These are phyloP conservation scores for Sequoiadendron giganteum DNA, from an alignment of 75 land plant species.

Conservation along the genomic window DNA sequence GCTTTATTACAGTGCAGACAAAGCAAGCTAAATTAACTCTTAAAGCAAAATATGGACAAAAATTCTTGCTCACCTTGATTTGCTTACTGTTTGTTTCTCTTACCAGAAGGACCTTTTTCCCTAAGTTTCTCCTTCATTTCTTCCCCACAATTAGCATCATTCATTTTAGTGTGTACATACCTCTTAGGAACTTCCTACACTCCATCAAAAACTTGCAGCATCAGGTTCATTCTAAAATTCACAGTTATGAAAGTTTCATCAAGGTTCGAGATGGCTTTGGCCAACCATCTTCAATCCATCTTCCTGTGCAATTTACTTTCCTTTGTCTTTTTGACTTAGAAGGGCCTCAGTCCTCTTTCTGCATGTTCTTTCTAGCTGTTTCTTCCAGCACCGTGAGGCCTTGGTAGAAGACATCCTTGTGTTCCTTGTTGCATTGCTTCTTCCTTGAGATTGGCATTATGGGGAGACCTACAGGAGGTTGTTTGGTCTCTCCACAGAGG, in stretches of 20 bases:
- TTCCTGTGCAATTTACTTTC: background rate
- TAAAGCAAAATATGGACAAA: background rate
- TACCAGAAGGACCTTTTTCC: background rate
- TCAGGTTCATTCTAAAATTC: background rate
- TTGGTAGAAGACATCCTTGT: background rate
- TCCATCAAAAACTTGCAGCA: background rate
- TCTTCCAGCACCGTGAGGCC: background rate
- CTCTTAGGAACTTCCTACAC: background rate
- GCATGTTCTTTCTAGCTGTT: background rate
- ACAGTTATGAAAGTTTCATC: background rate
- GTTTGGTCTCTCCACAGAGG: too few species aligned
- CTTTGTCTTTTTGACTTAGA: background rate
- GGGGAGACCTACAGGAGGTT: background rate
- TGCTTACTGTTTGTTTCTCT: background rate
- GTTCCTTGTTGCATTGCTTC: background rate
- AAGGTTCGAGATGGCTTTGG: background rate
- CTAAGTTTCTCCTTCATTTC: background rate
- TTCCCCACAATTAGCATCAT: background rate
- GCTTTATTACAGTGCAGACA: background rate
- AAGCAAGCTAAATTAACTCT: background rate
- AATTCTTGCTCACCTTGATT: background rate
- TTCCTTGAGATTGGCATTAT: background rate
- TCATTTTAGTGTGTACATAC: background rate
- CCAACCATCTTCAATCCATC: background rate
- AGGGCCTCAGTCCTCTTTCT: background rate